These are phyloP conservation scores for Stropharia rugosoannulata DNA, from an alignment of 768 basidiomycete species.

Conservation along the genomic window DNA sequence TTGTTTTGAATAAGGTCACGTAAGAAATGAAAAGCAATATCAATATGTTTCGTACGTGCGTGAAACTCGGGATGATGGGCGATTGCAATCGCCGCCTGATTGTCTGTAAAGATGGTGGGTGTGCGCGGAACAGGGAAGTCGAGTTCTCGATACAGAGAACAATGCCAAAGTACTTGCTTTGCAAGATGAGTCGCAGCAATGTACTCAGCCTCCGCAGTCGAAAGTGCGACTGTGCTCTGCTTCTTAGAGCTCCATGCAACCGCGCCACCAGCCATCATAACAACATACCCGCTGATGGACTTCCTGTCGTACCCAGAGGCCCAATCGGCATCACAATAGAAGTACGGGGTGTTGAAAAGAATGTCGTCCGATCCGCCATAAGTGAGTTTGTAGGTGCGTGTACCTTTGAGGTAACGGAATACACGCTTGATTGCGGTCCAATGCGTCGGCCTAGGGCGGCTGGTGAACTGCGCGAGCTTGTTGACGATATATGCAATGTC, in stretches of 20 bases:
- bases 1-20: constrained; percentile 1
- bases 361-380: constrained; percentile 11
- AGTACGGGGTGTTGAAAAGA: background rate
- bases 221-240: constrained; percentile 32
- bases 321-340: constrained; percentile 21
- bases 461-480: constrained; percentile 16
- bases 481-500: constrained; percentile 17
- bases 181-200: constrained; percentile 31
- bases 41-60: constrained; percentile 14
- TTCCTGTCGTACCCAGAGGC: constrained; percentile 9
- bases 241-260: constrained; percentile 39
- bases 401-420: constrained; percentile 36
- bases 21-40: constrained; percentile 12
- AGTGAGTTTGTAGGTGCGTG: constrained; percentile 12
- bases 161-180: constrained; percentile 36
- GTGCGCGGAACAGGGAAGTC: constrained; percentile 6
- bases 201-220: constrained; percentile 45
- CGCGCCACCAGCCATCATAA: constrained; percentile 31
- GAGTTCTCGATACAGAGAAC: constrained; percentile 15
- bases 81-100: constrained; percentile 14
- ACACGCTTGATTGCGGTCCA: constrained; percentile 38
- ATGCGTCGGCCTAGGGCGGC: constrained; percentile 23
- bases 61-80: constrained; percentile 14
- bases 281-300: constrained; percentile 23
- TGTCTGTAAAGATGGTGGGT: constrained; percentile 13